These are phyloP conservation scores for Isochrysis galbana DNA, from an alignment of 78 protist genomes.

Conservation along the genomic window DNA sequence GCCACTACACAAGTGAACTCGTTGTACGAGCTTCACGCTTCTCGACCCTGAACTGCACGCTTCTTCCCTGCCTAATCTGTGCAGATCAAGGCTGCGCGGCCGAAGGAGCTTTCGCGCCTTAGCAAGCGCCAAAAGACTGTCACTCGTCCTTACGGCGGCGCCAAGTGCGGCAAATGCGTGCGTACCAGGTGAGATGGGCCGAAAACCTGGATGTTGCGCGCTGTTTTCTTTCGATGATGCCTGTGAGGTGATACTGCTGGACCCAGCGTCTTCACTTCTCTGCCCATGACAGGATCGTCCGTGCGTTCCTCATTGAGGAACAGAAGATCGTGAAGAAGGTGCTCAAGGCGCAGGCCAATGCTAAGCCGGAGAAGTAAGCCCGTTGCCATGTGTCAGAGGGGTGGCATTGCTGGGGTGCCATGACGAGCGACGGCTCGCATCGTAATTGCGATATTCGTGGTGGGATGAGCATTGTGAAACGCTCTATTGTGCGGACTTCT, in stretches of 20 bases:
- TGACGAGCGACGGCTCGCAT: too few species aligned
- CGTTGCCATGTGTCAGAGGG: too few species aligned
- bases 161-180: constrained; percentile 82
- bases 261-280: too few species aligned
- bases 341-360: constrained; percentile 42
- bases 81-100: constrained; percentile 72
- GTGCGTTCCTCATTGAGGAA: constrained; percentile 97
- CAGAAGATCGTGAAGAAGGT: constrained; percentile 93
- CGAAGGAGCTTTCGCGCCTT: constrained; percentile 53
- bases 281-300: constrained; percentile 74
- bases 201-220: too few species aligned
- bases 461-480: too few species aligned
- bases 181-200: constrained; percentile 82
- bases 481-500: too few species aligned
- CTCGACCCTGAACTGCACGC: too few species aligned
- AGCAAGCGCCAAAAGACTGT: constrained; percentile 78
- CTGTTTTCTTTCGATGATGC: neutral
- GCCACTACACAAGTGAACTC: neutral
- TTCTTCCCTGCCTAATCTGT: too few species aligned
- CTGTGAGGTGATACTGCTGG: too few species aligned
- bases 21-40: neutral
- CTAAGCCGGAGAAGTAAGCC: neutral
- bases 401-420: too few species aligned
- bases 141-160: constrained; percentile 93
- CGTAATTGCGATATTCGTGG: too few species aligned